Base-by-base conservation (phyloP, 1,139 yeast genomes). In the Blastobotrys buckinghamii region DNA sequence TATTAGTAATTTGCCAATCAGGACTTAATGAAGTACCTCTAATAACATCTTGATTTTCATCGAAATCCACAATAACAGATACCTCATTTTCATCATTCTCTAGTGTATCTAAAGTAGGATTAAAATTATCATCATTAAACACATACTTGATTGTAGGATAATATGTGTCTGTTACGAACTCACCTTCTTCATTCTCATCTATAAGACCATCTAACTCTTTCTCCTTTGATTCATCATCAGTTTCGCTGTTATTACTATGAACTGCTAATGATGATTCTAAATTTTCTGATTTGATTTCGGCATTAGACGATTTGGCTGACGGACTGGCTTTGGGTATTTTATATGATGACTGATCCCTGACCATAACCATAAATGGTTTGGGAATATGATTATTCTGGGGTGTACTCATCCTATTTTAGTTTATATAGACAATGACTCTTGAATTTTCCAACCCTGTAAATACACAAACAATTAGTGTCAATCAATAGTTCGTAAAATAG, bases 101-200 rank as follows among this genome's bases (percentile, higher is more conserved):
- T 19, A 63, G 54, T 9, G 61, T 62, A 43, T 67, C 70, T 20
- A 62, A 50, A 15, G 68, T 62, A 1, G 70, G 69, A 19, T 59
- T 55, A 49, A 67, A 66, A 47, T 59, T 64, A 55, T 70, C 74
- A 53, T 70, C 73, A 1, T 57, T 55, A 50, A 68, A 70, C 10
- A 70, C 62, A 47, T 67, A 69, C 47, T 64, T 66, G 9, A 69
- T 66, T 41, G 66, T 69, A 2, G 71, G 71, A 50, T 68, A 67
- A 27, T 63, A 26, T 15, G 47, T 19, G 55, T 54, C 32, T 42
- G 47, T 44, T 6, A 17, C 27, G 15, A 44, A 44, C 9, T 37
- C 42, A 2, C 47, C 44, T n/a, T 20, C 24, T 17, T 35, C 24
- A 9, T 35, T 9, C 12, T 35, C 38, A 8, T 17, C 16, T 9